A percentile compares a stretch with the other conserved stretches of the same genome.
phyloP scores from a whole-genome alignment of 441 rosid genomes.

The Cnidoscolus chayamansa region DNA sequence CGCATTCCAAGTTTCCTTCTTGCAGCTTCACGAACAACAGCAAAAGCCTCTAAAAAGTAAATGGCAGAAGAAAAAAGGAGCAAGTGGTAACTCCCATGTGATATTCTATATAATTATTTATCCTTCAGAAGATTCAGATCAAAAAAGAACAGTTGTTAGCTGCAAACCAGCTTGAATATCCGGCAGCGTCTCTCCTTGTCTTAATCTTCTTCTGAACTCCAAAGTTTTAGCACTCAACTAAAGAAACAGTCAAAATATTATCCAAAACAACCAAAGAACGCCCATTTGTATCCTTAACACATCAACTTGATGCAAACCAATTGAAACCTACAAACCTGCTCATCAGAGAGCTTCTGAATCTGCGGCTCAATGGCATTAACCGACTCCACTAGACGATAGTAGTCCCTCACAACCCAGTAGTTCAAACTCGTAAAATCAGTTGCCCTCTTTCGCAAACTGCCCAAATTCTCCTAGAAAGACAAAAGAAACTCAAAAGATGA shows the following conservation, averaged over 20 bases:
- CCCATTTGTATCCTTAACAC: neutral
- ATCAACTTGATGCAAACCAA: constrained; percentile 18
- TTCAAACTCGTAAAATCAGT: constrained; percentile 62
- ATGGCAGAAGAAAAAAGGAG: constrained; percentile 10
- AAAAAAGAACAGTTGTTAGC: constrained; percentile 20
- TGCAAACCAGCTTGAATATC: constrained; percentile 85
- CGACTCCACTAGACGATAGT: constrained; percentile 65
- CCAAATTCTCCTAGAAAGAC: constrained; percentile 43
- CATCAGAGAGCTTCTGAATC: constrained; percentile 60
- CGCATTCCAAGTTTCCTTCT: constrained; percentile 96
- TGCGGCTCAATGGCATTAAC: constrained; percentile 63
- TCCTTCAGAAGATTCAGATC: constrained; percentile 3
- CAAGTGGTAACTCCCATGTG: neutral
- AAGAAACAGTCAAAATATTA: constrained; percentile 19
- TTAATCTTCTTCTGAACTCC: constrained; percentile 67
- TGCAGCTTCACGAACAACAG: constrained; percentile 98
- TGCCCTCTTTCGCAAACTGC: constrained; percentile 42
- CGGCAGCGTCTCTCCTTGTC: constrained; percentile 60
- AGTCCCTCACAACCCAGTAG: constrained; percentile 88
- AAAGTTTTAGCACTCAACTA: constrained; percentile 76
- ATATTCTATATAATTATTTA: constrained; percentile 2
- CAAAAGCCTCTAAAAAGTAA: constrained; percentile 66
- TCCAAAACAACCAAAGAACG: constrained; percentile 13
- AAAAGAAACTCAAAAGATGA: neutral
- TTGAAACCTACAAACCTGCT: constrained; percentile 52